Conservation (phyloP, 106 monocot genomes). For the Iris macrosiphon region DNA sequence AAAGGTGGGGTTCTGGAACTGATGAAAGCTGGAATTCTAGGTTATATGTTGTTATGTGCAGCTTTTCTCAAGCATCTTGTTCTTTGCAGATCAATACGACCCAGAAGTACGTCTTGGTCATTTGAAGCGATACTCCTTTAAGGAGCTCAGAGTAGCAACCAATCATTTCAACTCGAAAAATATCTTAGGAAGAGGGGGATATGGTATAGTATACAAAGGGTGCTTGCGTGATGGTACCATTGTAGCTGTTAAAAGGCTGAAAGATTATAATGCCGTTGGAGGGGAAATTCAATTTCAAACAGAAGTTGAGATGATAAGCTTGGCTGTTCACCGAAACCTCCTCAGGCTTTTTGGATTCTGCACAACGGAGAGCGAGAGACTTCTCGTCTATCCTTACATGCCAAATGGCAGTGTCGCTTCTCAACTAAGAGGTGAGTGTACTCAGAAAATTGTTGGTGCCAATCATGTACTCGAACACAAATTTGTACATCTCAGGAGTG, state of each 20-base stretch:
- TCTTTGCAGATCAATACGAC: slow-evolving; percentile 80
- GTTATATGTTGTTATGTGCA: background rate
- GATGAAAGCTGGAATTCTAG: background rate
- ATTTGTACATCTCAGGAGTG: too few relatives aligned
- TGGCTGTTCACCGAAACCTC: slow-evolving; percentile 89
- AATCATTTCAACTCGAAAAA: slow-evolving; percentile 83
- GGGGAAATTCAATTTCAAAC: slow-evolving; percentile 92
- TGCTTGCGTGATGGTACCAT: slow-evolving; percentile 66
- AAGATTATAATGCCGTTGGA: slow-evolving; percentile 68
- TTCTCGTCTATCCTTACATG: slow-evolving; percentile 94
- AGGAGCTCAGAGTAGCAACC: slow-evolving; percentile 81
- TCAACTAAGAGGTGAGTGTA: slow-evolving; percentile 63
- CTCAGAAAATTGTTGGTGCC: background rate
- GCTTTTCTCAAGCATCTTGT: background rate
- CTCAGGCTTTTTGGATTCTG: slow-evolving; percentile 79
- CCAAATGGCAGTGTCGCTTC: slow-evolving; percentile 96
- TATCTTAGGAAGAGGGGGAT: slow-evolving; percentile 88
- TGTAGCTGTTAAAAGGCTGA: slow-evolving; percentile 88
- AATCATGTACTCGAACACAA: too few relatives aligned
- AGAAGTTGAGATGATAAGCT: slow-evolving; percentile 91
- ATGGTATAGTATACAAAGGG: slow-evolving; percentile 91
- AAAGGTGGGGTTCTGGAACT: too few relatives aligned
- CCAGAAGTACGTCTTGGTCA: slow-evolving; percentile 81
- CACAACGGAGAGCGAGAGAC: slow-evolving; percentile 69
- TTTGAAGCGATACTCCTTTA: slow-evolving; percentile 72